These are phyloP conservation scores for Fistulinella cinereoalba DNA, from an alignment of 1,284 basidiomycete genomes.

Conservation along the genomic window DNA sequence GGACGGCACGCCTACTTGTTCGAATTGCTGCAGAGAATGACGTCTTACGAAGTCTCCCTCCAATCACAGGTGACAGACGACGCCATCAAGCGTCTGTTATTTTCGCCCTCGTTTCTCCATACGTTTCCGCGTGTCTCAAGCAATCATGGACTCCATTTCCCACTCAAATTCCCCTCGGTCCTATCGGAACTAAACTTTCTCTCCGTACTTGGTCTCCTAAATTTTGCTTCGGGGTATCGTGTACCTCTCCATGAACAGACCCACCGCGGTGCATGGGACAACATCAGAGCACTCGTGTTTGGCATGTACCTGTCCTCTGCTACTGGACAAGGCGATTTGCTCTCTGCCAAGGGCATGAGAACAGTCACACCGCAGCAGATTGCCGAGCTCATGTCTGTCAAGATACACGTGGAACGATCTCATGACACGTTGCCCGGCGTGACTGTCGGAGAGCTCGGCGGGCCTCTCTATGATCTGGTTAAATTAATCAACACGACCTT, in stretches of 20 bases:
- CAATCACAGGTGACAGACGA: slow-evolving; percentile 52
- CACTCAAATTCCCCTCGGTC: slow-evolving; percentile 69
- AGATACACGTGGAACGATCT: slow-evolving; percentile 64
- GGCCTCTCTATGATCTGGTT: slow-evolving; percentile 71
- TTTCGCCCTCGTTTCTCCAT: slow-evolving; percentile 59
- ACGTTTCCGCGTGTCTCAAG: slow-evolving; percentile 62
- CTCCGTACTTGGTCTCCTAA: slow-evolving; percentile 69
- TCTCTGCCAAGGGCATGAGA: slow-evolving; percentile 67
- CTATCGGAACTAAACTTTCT: slow-evolving; percentile 73
- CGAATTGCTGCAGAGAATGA: not conserved
- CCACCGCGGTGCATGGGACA: slow-evolving; percentile 77
- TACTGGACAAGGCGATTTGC: slow-evolving; percentile 53
- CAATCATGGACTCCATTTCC: slow-evolving; percentile 68
- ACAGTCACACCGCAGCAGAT: slow-evolving; percentile 52
- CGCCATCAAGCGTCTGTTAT: slow-evolving; percentile 57
- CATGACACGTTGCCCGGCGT: slow-evolving; percentile 72
- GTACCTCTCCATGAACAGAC: slow-evolving; percentile 64
- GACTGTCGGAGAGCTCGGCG: slow-evolving; percentile 72
- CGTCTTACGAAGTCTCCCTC: slow-evolving; percentile 13
- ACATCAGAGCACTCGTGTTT: slow-evolving; percentile 69
- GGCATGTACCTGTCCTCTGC: slow-evolving; percentile 67
- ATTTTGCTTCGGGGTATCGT: slow-evolving; percentile 80
- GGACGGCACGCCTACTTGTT: not conserved
- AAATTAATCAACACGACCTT: slow-evolving; percentile 61
- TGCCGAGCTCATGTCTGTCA: slow-evolving; percentile 70